Evolutionary conservation across 2,329 filamentous ascomycete species (phyloP), one percentile per base, ranked within the genome.

Genomic region (Trichoderma asperellum): DNA sequence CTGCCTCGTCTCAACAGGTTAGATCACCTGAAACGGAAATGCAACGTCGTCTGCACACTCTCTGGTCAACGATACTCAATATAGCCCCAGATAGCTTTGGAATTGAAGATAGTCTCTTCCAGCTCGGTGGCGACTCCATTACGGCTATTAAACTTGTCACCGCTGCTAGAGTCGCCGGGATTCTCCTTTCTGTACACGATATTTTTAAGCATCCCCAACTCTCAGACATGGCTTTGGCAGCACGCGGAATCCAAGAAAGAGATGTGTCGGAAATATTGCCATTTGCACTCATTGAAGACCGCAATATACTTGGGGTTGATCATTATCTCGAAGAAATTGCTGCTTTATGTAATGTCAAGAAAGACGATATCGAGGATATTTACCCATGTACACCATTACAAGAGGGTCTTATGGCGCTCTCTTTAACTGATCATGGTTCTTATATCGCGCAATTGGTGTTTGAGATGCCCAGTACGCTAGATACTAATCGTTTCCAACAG

Each of bases 301-400:
- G 16, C 14, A 18, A 18, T 47, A 12, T 29, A 24, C 52, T 16
- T 24, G 27, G 27, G 29, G 24, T 14, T 18, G 52, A 55, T 11
- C 16, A 21, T 11, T 14, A 40, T 43, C 32, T 34, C 6, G 32
- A 34, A 34, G 32, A 34, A 34, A 34, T 34, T 34, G 32, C 32
- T 34, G 32, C 32, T 34, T 4, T 34, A 34, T 34, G 32, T 10
- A 34, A 34, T 32, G 47, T 55, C 43, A 40, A 32, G 14, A 16
- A 35, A 47, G 27, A 14, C 12, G 18, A 11, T 40, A 21, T 55
- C 10, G 49, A 65, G 35, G 78, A 82, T 68, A 71, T 78, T 1
- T 81, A 79, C 58, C 81, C 80, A 10, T 79, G 77, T 71, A 79
- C 78, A 18, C 72, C 76, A 6, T 72, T 82, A 3, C 81, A 83